Evolutionary conservation across 2,329 filamentous ascomycete species (phyloP), one percentile per base, ranked within the genome.

Genomic region (Botryotinia narcissicola): DNA sequence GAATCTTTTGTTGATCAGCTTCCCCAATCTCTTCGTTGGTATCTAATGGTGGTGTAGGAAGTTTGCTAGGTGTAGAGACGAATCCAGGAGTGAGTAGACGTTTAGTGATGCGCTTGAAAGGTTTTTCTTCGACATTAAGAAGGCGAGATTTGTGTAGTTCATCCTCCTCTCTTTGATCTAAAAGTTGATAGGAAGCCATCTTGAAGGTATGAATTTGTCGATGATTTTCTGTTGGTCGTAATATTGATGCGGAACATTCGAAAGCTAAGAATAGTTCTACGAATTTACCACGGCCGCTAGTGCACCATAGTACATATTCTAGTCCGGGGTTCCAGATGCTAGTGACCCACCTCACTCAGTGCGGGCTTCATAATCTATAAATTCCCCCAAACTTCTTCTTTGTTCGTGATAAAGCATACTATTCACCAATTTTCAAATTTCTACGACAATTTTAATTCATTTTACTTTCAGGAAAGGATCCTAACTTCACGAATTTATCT

Each of bases 121-220:
- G 94, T 74, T 94, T 94, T 81, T 97, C 93, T 85, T 98, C 95
- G 75, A 98, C 92, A 76, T 93, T 93, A 54, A 98, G 88, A 6
- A 98, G 91, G 60, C 95, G 93, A 44, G 88, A 88, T 80, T 95
- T 95, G 85, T 98, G 95, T 54, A 98, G 90, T 76, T 94, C 91
- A 82, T 94, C 91, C 84, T 94, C 92, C 77, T 94, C 92, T 76
- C 88, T 87, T 77, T 92, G 91, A 72, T 94, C 91, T 67, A 97
- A 85, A 66, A 95, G 85, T 62, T 88, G 86, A 85, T 91, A 94
- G 5, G 81, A 83, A 71, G 84, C 81, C 88, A 89, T 89, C 66
- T 82, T 69, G 67, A 71, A 16, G 40, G n/a, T 68, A 42, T 32
- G 46, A 4, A 25, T 64, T 42, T 64, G 25, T 71, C 16, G 48